Conservation (phyloP, 495 filamentous ascomycete species). For the Aspergillus taichungensis region DNA sequence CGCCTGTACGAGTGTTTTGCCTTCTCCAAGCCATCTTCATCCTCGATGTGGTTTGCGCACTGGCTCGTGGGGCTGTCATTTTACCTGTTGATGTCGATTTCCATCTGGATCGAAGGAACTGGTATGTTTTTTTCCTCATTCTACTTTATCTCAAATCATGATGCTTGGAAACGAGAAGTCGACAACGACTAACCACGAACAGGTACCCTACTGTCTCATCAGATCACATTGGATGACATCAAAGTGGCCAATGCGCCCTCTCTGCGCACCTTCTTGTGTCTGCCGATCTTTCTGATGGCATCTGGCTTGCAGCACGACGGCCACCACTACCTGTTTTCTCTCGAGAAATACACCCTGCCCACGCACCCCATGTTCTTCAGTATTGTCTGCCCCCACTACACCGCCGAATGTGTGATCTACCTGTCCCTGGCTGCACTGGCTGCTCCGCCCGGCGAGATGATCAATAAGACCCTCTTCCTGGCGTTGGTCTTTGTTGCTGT, state of each 20-base stretch:
- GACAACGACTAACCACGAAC: constrained; percentile 12
- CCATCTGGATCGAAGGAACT: constrained; percentile 81
- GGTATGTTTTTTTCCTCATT: constrained; percentile 38
- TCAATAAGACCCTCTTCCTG: constrained; percentile 67
- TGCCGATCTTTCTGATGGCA: constrained; percentile 61
- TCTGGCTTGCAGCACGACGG: constrained; percentile 73
- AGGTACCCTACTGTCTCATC: constrained; percentile 23
- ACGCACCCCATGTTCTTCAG: constrained; percentile 57
- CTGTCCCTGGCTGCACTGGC: constrained; percentile 64
- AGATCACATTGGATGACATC: constrained; percentile 24
- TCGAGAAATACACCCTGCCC: constrained; percentile 82
- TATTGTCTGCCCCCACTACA: constrained; percentile 85
- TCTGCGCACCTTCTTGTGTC: constrained; percentile 49
- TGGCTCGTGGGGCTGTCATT: constrained; percentile 72
- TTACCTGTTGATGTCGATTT: constrained; percentile 62
- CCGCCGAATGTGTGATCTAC: constrained; percentile 79
- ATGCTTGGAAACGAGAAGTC: too few relatives aligned
- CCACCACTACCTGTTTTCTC: constrained; percentile 68
- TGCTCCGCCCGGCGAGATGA: constrained; percentile 50
- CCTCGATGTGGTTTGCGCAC: constrained; percentile 74
- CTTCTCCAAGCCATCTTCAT: constrained; percentile 56
- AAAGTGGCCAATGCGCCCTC: constrained; percentile 38
- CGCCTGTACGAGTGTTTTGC: constrained; percentile 63
- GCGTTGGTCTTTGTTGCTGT: constrained; percentile 62
- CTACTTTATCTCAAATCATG: too few relatives aligned